These are phyloP conservation scores for Schwanniomyces sp. DNA, from an alignment of 805 yeast genomes.

Conservation along the genomic window DNA sequence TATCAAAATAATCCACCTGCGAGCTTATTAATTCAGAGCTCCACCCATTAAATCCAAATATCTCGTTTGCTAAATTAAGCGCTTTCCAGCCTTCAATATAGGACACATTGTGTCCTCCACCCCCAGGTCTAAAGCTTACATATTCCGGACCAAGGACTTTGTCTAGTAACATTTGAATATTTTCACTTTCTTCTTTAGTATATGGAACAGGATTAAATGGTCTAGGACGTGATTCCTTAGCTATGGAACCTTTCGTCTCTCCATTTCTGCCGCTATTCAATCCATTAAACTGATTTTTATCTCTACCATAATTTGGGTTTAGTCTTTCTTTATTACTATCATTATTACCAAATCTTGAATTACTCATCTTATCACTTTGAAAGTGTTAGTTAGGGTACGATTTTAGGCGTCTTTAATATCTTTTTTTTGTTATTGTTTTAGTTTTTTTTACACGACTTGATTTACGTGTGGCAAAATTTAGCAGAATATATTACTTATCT, in stretches of 20 bases:
- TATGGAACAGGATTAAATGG: conserved; percentile 25
- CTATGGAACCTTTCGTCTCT: background rate
- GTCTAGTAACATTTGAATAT: conserved; percentile 33
- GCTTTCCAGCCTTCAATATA: conserved; percentile 87
- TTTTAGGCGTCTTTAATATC: background rate
- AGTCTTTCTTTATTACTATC: background rate
- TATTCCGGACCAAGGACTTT: conserved; percentile 70
- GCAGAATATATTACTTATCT: too few relatives aligned
- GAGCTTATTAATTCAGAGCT: conserved; percentile 64
- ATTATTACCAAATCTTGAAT: background rate
- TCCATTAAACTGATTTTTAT: background rate
- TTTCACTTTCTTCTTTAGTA: conserved; percentile 29
- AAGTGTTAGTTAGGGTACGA: background rate
- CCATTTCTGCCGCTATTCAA: background rate
- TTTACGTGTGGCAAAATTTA: background rate
- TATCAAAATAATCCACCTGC: conserved; percentile 71
- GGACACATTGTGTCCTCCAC: conserved; percentile 66
- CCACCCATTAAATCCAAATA: conserved; percentile 87
- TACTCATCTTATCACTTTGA: background rate
- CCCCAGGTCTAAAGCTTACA: conserved; percentile 73
- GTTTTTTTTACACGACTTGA: background rate
- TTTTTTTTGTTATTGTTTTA: background rate
- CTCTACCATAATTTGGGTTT: background rate
- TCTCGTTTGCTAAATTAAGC: conserved; percentile 73
- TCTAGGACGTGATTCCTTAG: background rate